Conservation (phyloP, 352 stramenopile species). For the Globisporangium ultimum region DNA sequence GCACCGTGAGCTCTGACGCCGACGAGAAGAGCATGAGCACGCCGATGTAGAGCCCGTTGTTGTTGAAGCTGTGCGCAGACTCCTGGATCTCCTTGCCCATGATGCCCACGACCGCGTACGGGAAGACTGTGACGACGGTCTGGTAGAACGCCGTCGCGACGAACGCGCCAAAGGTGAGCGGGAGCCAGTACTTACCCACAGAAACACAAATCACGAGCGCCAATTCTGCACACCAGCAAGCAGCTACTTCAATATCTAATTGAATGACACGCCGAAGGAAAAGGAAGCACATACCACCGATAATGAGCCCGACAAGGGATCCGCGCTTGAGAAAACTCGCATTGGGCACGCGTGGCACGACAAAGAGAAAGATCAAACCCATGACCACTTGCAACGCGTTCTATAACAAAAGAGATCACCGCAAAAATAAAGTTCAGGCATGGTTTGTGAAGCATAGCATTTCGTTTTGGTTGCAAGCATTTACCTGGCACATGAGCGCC, state of each 20-base stretch:
- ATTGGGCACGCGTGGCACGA: slow-evolving; percentile 49
- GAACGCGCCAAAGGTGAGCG: slow-evolving; percentile 51
- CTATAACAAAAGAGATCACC: slow-evolving; percentile 16
- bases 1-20: slow-evolving; percentile 63
- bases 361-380: slow-evolving; percentile 48
- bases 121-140: slow-evolving; percentile 60
- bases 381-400: slow-evolving; percentile 56
- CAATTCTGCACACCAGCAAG: slow-evolving; percentile 24
- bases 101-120: slow-evolving; percentile 76
- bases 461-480: no score
- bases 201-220: slow-evolving; percentile 50
- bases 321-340: slow-evolving; percentile 46
- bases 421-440: not conserved
- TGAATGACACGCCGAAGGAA: not conserved
- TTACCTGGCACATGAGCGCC: slow-evolving; percentile 51
- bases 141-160: slow-evolving; percentile 60
- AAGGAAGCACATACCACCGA: slow-evolving; percentile 38
- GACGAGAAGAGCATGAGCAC: slow-evolving; percentile 67
- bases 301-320: slow-evolving; percentile 36
- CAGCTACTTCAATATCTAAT: not conserved
- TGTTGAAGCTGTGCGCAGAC: slow-evolving; percentile 56
- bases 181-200: slow-evolving; percentile 39
- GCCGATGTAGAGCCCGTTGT: slow-evolving; percentile 77
- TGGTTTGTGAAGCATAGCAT: not conserved
- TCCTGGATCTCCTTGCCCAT: slow-evolving; percentile 78